Base-by-base conservation (phyloP, 768 basidiomycete species). In the Hygrophorus russula region DNA sequence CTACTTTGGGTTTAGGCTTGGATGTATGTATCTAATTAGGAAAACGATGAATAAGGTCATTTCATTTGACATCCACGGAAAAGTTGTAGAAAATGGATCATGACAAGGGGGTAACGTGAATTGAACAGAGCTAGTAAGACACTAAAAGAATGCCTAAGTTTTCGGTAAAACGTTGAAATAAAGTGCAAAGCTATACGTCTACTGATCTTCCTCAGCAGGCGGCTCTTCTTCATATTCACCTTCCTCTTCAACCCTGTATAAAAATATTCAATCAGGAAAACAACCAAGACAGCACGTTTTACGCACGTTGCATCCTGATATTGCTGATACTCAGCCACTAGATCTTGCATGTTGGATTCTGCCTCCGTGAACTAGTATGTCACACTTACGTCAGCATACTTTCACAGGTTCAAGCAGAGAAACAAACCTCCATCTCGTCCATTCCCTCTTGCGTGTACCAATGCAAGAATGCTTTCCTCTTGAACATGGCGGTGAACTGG, bases 361-460 rank as follows among this genome's bases (percentile, higher is more conserved):
- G 93, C 94, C 65, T 98, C 94, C 49, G 94, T 93, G 77, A 97
- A 91, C 77, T 80, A 52, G n/a, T n/a, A 11, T 52, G 49, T 39
- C 14, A 52, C 42, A 14, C 46, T 18, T 13, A 39, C 14, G 34
- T 43, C 15, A 48, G 40, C n/a, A n/a, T 35, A 39, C 28, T 28
- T 3, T n/a, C n/a, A n/a, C 3, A 29, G 14, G 35, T n/a, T 14
- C 36, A 15, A 8, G 20, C 12, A n/a, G n/a, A 36, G 28, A n/a
- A 2, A 60, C 71, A 35, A 41, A 75, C 75, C 73, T 92, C 88
- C 88, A 91, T 89, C 74, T 91, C 90, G 60, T 92, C 94, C 94
- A 99, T 98, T 62, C 96, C 96, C 72, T 98, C 96, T 63, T 94
- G 90, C 29, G 93, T 98, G 66, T 97, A 97, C 93, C 93, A 94